phyloP scores from a whole-genome alignment of 345 rosid species.

The Pistacia integerrima region DNA sequence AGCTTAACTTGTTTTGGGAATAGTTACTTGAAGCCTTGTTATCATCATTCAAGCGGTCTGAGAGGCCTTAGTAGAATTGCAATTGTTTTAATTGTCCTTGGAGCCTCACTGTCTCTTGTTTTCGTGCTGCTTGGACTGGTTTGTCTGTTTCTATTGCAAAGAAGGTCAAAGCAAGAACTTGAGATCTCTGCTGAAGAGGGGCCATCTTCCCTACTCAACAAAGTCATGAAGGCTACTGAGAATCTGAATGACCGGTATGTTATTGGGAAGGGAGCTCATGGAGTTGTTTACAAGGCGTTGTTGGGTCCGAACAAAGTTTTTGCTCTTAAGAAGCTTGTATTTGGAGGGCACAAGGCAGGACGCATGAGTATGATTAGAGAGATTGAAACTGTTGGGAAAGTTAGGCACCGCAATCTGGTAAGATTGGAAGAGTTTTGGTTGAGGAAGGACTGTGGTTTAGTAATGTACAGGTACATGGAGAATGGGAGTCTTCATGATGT shows the following conservation, averaged over 20 bases:
- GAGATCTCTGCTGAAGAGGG: conserved; percentile 50
- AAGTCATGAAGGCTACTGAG: conserved; percentile 70
- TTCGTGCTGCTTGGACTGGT: conserved; percentile 37
- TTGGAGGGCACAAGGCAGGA: conserved; percentile 48
- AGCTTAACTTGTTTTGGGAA: conserved; percentile 27
- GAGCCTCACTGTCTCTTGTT: conserved; percentile 32
- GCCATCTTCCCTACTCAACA: conserved; percentile 38
- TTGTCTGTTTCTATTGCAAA: conserved; percentile 26
- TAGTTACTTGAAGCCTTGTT: conserved; percentile 41
- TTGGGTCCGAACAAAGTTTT: conserved; percentile 44
- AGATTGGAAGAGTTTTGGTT: conserved; percentile 81
- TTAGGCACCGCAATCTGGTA: conserved; percentile 77
- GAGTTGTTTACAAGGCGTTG: conserved; percentile 67
- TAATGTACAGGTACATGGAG: conserved; percentile 69
- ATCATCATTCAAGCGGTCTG: conserved; percentile 19
- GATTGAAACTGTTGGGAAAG: conserved; percentile 55
- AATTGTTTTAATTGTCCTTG: conserved; percentile 45
- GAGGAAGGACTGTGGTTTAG: conserved; percentile 60
- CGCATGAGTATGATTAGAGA: conserved; percentile 61
- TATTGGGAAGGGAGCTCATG: conserved; percentile 83
- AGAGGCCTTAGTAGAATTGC: conserved; percentile 36
- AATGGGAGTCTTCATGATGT: conserved; percentile 73
- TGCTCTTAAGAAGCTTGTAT: conserved; percentile 64
- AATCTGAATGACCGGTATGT: conserved; percentile 61
- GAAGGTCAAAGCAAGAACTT: conserved; percentile 37